phyloP scores from a whole-genome alignment of 768 basidiomycete genomes.

The Mycena amicta region DNA sequence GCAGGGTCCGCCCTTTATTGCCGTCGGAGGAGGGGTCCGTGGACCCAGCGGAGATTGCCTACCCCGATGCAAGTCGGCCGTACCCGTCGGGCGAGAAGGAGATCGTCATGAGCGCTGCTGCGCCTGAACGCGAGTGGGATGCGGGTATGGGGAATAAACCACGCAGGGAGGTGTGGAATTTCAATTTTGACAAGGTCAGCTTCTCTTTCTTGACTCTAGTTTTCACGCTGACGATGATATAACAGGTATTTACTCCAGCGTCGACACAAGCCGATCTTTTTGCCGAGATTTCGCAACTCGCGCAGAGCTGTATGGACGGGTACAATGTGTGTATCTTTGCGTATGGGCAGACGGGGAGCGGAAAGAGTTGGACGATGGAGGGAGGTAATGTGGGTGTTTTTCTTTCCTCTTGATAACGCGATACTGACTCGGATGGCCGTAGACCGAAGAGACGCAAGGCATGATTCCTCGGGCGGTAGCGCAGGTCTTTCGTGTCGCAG shows the following conservation, averaged over 20 bases:
- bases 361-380: slow-evolving; percentile 94
- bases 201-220: slow-evolving; percentile 3
- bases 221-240: not conserved
- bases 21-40: slow-evolving; percentile 43
- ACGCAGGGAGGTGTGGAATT: slow-evolving; percentile 71
- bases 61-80: slow-evolving; percentile 59
- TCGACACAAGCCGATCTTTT: slow-evolving; percentile 85
- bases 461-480: slow-evolving; percentile 96
- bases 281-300: slow-evolving; percentile 89
- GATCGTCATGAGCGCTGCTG: slow-evolving; percentile 81
- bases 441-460: slow-evolving; percentile 70
- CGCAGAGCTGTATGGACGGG: slow-evolving; percentile 89
- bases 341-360: slow-evolving; percentile 92
- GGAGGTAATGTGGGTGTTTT: slow-evolving; percentile 65
- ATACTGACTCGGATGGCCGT: too few relatives aligned
- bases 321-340: slow-evolving; percentile 97
- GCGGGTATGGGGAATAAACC: slow-evolving; percentile 20
- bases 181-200: slow-evolving; percentile 81
- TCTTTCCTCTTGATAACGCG: too few relatives aligned
- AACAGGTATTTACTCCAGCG: slow-evolving; percentile 80
- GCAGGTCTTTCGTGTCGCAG: slow-evolving; percentile 80
- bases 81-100: slow-evolving; percentile 64
- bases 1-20: slow-evolving; percentile 80
- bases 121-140: slow-evolving; percentile 59
- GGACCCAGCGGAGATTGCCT: slow-evolving; percentile 52